Base-by-base conservation (phyloP, 352 stramenopile species). In the Aphanomyces cochlioides region DNA sequence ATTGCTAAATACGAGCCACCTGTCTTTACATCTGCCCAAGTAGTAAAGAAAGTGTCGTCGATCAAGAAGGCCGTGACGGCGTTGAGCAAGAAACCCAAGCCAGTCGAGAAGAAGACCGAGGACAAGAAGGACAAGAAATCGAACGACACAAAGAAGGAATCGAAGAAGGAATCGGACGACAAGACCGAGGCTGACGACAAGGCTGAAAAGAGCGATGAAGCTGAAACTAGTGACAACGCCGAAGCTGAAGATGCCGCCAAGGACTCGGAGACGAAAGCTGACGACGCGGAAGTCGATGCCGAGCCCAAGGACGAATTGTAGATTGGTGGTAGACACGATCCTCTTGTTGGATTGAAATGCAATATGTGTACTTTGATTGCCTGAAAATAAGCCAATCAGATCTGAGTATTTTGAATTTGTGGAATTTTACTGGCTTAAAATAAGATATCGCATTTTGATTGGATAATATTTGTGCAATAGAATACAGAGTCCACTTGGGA, bases 1-100 rank as follows among this genome's bases (percentile, higher is more conserved):
- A 66, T 78, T 3, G 77, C 81, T 1, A 84, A 84, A 41, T 82
- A 94, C 75, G 85, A 90, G 48, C 76, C 85, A 56, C 92, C 93
- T 3, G 81, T 89, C 7, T 91, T 98, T 69, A 90, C 81, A 5
- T 96, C 87, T 45, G 74, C 82, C 5, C 90, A 98, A 45, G 83
- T 98, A 17, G 75, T 83, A 21, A 83, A 88, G 66, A 86, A 96
- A 74, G 83, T 92, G 0, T 92, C 96, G 75, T 69, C 81, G 57
- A 78, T 97, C 39, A 94, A 96, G 73, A 83, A 84, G 43, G 78
- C 97, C 48, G 81, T 98, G 45, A 76, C 69, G 37, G 82, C 81
- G 40, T 74, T 98, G 45, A 84, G 82, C 43, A 97, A 96, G 77
- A 90, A 90, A 78, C 84, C 82, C 37, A 77, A 79, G 68, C 74